Evolutionary conservation across 2,329 filamentous ascomycete species (phyloP), one percentile per base, ranked within the genome.

Genomic region (Pyricularia grisea): DNA sequence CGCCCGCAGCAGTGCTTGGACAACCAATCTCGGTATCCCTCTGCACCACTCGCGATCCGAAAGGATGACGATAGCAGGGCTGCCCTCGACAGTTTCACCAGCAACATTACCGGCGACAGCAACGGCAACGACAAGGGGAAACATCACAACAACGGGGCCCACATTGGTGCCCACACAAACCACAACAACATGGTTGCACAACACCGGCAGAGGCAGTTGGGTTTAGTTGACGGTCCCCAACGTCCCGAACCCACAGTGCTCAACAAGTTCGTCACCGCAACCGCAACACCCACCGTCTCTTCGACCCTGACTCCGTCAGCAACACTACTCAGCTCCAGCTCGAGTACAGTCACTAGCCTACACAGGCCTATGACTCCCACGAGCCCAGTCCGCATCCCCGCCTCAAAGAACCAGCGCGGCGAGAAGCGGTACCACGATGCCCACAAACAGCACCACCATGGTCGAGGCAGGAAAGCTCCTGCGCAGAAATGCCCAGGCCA

Each of bases 371-470:
- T 61, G 58, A 25, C 58, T 61, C 77, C 83, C 27, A 83, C 84
- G 25, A 83, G 81, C 71, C 85, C 85, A 0, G 84, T 88, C 23
- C 83, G 86, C 75, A 88, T 88, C 65, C 85, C 85, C 58, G 77
- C 77, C n/a, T 36, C 30, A 65, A 81, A 78, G 70, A 76, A 77
- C 33, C 81, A 78, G 70, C 76, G 78, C 68, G 75, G 79, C 69
- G 78, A 79, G 67, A 72, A 63, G 58, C 58, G 58, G n/a, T 25
- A 67, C 50, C 27, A 58, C 73, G 10, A 79, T 70, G 71, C 73
- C 17, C 77, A 79, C 42, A 77, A 78, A 66, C 66, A 71, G 71
- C 81, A 36, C 14, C 33, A 76, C 73, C 79, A 67, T 17, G 27
- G 42, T 5, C 36, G 55, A 42, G 42, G 55, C 30, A 65, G 63